These are phyloP conservation scores for Beta macrorhiza DNA, from an alignment of 179 eudicot genomes.

Conservation along the genomic window DNA sequence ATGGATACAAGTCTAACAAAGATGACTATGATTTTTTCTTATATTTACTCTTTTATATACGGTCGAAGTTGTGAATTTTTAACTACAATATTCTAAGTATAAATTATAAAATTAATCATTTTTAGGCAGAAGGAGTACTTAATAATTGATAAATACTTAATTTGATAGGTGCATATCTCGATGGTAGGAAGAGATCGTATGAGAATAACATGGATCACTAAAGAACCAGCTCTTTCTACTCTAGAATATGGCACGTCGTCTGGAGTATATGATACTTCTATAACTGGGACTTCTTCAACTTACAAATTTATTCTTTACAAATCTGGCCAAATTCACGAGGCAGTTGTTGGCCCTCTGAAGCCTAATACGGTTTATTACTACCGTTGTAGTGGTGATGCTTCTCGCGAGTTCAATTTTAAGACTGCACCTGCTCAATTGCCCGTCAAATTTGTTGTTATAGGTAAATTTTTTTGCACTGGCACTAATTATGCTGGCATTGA, in stretches of 20 bases:
- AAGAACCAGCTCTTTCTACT: slow-evolving; percentile 40
- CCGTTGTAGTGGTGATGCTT: slow-evolving; percentile 44
- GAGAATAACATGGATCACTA: slow-evolving; percentile 82
- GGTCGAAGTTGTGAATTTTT: too few relatives aligned
- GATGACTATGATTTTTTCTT: too few relatives aligned
- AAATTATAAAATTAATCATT: too few relatives aligned
- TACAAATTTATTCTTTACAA: slow-evolving; percentile 43
- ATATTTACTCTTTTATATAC: too few relatives aligned
- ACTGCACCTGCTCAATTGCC: slow-evolving; percentile 67
- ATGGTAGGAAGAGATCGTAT: slow-evolving; percentile 57
- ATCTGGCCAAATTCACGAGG: slow-evolving; percentile 64
- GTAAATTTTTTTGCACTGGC: slow-evolving; percentile 20
- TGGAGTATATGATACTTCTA: slow-evolving; percentile 35
- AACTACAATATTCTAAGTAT: too few relatives aligned
- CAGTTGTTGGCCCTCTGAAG: slow-evolving; percentile 55
- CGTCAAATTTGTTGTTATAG: slow-evolving; percentile 57
- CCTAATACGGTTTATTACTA: slow-evolving; percentile 61
- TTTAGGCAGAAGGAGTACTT: not conserved
- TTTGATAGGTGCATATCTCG: slow-evolving; percentile 67
- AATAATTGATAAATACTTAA: not conserved
- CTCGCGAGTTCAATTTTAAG: slow-evolving; percentile 50
- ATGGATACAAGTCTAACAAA: too few relatives aligned
- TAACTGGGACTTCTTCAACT: slow-evolving; percentile 37
- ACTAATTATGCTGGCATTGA: not conserved
- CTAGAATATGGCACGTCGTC: slow-evolving; percentile 59